These are phyloP conservation scores for Macaranga tanarius DNA, from an alignment of 441 rosid genomes.

Conservation along the genomic window DNA sequence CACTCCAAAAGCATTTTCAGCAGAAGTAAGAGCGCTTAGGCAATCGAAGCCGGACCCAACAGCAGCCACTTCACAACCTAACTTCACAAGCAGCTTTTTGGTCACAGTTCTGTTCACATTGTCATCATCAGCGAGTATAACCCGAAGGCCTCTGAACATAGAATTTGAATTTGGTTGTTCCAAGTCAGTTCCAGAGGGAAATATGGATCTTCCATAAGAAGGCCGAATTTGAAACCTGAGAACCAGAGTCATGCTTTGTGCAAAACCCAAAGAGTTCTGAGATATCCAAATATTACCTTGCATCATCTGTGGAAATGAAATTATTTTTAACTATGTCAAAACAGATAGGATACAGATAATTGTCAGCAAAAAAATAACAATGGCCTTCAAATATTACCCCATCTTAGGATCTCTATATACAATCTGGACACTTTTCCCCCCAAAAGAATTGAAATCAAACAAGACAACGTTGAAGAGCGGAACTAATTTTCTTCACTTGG, in stretches of 20 bases:
- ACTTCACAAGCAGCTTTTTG: slow-evolving; percentile 71
- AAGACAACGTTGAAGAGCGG: background rate
- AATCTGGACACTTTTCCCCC: background rate
- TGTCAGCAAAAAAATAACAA: background rate
- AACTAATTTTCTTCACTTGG: background rate
- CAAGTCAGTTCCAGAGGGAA: slow-evolving; percentile 46
- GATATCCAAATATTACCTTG: slow-evolving; percentile 69
- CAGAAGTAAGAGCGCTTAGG: slow-evolving; percentile 49
- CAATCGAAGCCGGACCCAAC: slow-evolving; percentile 86
- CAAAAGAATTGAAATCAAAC: background rate
- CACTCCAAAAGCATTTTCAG: slow-evolving; percentile 50
- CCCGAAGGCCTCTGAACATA: slow-evolving; percentile 61
- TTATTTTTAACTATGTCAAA: background rate
- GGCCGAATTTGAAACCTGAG: slow-evolving; percentile 60
- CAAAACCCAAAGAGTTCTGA: slow-evolving; percentile 50
- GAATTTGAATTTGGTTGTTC: slow-evolving; percentile 58
- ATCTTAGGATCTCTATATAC: background rate
- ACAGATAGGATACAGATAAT: background rate
- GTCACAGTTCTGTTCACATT: slow-evolving; percentile 74
- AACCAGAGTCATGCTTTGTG: slow-evolving; percentile 65
- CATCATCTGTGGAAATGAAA: slow-evolving; percentile 58
- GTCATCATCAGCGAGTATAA: slow-evolving; percentile 70
- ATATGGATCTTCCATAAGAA: slow-evolving; percentile 34
- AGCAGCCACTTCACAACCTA: slow-evolving; percentile 74
- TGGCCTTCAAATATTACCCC: background rate